Evolutionary conservation across 148 eudicot genomes (phyloP).

Genomic region (Euryodendron excelsum): DNA sequence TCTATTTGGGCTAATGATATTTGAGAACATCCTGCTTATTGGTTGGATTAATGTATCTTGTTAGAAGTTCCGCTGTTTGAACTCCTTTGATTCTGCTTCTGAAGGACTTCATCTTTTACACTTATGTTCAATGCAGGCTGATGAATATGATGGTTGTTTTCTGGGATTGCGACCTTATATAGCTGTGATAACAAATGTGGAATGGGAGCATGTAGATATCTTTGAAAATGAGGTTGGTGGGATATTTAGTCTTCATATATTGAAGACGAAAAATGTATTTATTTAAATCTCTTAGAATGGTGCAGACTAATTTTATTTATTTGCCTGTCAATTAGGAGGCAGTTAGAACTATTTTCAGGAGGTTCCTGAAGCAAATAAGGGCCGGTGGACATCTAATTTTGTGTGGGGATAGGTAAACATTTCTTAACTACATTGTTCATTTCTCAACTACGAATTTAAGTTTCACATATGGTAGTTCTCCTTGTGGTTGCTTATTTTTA

Average conservation of each 20-base stretch:
- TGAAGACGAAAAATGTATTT: neutral
- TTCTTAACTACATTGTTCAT: neutral
- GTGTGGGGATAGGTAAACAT: conserved; percentile 19
- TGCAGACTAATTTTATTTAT: neutral
- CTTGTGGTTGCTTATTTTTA: neutral
- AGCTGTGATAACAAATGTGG: conserved; percentile 16
- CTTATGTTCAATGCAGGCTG: conserved; percentile 10
- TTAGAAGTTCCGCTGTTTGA: neutral
- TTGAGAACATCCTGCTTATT: neutral
- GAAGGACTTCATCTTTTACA: neutral
- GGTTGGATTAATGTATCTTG: neutral
- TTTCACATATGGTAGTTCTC: neutral
- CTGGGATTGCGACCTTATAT: neutral
- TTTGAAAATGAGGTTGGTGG: conserved; percentile 15
- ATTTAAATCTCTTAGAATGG: neutral
- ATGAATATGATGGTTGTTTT: conserved; percentile 15
- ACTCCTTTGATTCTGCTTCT: neutral
- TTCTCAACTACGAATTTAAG: no score
- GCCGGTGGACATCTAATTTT: conserved; percentile 12
- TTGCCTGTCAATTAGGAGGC: conserved; percentile 11
- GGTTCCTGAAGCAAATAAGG: conserved; percentile 13
- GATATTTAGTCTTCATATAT: neutral
- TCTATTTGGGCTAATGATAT: neutral
- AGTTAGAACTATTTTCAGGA: conserved; percentile 19
- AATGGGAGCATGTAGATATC: conserved; percentile 20